Evolutionary conservation across 179 eudicot species (phyloP), one percentile per base, ranked within the genome.

Genomic region (Drosera spatulata): DNA sequence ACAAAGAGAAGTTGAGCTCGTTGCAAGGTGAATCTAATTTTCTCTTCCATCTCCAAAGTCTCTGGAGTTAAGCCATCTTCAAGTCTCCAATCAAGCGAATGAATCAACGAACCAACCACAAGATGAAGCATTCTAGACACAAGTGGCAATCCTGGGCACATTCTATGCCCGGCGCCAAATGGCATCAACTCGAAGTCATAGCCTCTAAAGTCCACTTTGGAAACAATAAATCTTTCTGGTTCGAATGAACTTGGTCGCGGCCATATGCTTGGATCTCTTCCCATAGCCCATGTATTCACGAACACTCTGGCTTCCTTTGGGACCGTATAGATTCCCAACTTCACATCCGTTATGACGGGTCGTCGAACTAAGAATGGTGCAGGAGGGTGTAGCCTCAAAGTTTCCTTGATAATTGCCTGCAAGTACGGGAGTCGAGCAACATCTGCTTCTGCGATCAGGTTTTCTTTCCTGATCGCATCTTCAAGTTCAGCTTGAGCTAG

Each of bases 141-240:
- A 7, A 73, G 50, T 10, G 63, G 47, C 22, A 73, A 5, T 3
- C 75, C 67, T 3, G 72, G 64, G 47, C 75, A 67, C 38, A 63
- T 72, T 39, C 72, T 40, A 0, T 58, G 37, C 42, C 72, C 77
- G 1, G 77, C 59, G 2, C 77, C 66, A 55, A 76, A 72, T 0
- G 72, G 80, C 13, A 72, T 47, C 43, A 69, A 58, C 39, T 52
- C 39, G 33, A 76, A 72, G 39, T 73, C 33, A 4, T 47, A 57
- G 9, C 80, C 74, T 54, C 44, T 59, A 15, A 49, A 60, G 38
- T 73, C 75, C 0, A 67, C 6, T 10, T 59, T 57, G 2, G 56
- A 59, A 2, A 39, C 61, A 12, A 73, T 14, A 55, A 77, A 70
- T 48, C 81, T 66, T 47, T 77, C 77, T 0, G 81, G 81, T 46